These are phyloP conservation scores for Colletotrichum gloeosporioides DNA, from an alignment of 2,329 filamentous ascomycete genomes.

Conservation along the genomic window DNA sequence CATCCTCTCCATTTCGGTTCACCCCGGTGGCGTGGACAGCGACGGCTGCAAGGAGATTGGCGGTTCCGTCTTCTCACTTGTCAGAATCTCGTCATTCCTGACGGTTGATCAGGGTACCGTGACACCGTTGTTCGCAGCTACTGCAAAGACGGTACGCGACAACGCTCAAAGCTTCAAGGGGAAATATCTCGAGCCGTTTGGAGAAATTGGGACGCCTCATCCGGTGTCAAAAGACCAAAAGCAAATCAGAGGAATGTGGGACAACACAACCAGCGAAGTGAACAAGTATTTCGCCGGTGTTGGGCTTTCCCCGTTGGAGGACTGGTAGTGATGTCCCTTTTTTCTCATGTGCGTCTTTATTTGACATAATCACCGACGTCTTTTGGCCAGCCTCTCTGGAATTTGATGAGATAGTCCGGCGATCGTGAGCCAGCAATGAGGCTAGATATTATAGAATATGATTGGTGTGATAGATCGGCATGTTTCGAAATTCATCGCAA, in stretches of 20 bases:
- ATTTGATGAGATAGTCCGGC: not conserved
- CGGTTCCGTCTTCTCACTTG: not conserved
- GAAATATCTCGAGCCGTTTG: conserved; percentile 24
- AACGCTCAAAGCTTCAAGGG: conserved; percentile 20
- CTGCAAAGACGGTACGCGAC: conserved; percentile 15
- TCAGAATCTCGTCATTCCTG: not conserved
- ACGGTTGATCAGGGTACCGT: conserved; percentile 23
- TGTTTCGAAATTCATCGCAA: rapidly evolving
- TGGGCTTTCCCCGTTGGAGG: not conserved
- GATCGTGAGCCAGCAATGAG: not conserved
- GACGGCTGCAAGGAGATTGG: not conserved
- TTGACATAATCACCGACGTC: not conserved
- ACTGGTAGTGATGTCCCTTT: not conserved
- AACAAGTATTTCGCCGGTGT: conserved; percentile 6
- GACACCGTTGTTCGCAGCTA: conserved; percentile 25
- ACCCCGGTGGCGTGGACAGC: conserved; percentile 25
- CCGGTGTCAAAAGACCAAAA: conserved; percentile 11
- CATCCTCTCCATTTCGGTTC: conserved; percentile 22
- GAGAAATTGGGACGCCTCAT: conserved; percentile 12
- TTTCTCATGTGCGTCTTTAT: not conserved
- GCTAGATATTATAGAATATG: rapidly evolving
- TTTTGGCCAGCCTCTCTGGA: rapidly evolving
- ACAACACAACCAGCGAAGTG: conserved; percentile 19
- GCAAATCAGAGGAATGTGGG: conserved; percentile 22
- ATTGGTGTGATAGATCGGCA: not conserved